A percentile compares a stretch with the other conserved stretches of the same genome.
Evolutionary conservation across 2,329 filamentous ascomycete species (phyloP).

Genomic region (Talaromyces sp.): DNA sequence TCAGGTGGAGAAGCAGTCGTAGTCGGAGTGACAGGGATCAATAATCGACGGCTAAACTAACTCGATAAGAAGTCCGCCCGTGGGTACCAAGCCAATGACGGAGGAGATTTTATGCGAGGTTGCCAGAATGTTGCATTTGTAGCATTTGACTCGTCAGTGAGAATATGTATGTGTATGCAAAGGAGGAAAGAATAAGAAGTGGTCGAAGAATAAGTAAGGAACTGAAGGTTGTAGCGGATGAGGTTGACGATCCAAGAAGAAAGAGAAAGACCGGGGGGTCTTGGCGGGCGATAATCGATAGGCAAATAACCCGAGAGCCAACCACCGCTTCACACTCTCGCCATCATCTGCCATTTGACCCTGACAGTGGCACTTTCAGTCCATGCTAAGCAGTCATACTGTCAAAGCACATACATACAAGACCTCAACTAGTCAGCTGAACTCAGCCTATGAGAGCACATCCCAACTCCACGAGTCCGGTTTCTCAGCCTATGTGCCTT

Average conservation of each 20-base stretch:
- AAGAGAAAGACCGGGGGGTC: background rate
- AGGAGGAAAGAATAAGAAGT: background rate
- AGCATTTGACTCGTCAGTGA: background rate
- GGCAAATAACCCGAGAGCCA: background rate
- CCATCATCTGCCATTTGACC: background rate
- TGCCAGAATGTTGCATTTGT: background rate
- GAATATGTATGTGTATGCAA: background rate
- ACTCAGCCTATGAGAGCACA: background rate
- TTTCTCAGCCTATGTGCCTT: background rate
- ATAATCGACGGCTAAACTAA: conserved; percentile 8
- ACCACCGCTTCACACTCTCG: background rate
- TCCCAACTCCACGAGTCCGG: background rate
- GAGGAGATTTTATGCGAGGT: background rate
- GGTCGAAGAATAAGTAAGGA: background rate
- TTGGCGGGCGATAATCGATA: conserved; percentile 1
- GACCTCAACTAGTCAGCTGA: background rate
- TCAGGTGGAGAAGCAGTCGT: conserved; percentile 7
- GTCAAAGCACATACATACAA: conserved; percentile 2
- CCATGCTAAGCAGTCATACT: background rate
- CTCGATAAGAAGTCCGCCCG: background rate
- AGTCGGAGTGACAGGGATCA: conserved; percentile 6
- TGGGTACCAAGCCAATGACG: background rate
- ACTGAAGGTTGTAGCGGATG: background rate
- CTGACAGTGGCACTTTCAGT: background rate
- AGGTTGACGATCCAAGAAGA: background rate